Conservation (phyloP, 2,329 filamentous ascomycete genomes). For the Zasmidium cellare region DNA sequence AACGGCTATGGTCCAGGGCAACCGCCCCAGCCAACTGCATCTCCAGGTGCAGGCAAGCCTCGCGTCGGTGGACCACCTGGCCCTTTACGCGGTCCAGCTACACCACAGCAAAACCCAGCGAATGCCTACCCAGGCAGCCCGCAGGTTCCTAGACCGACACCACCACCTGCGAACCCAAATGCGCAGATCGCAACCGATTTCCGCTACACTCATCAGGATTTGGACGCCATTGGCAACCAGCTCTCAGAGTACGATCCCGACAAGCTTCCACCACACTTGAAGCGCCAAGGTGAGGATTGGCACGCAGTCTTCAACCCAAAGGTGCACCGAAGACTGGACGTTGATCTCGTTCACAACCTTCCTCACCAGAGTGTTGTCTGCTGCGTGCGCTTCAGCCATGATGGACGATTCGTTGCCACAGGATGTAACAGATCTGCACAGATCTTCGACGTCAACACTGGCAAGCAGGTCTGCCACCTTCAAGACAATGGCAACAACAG, state of each 20-base stretch:
- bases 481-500: conserved; percentile 87
- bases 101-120: conserved; percentile 86
- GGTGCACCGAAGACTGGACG: conserved; percentile 84
- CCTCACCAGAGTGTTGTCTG: conserved; percentile 95
- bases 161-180: conserved; percentile 50
- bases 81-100: conserved; percentile 64
- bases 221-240: conserved; percentile 61
- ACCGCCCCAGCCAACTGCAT: conserved; percentile 79
- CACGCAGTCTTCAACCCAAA: conserved; percentile 91
- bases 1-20: conserved; percentile 81
- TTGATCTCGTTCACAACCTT: conserved; percentile 90
- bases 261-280: conserved; percentile 78
- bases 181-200: conserved; percentile 31
- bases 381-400: conserved; percentile 94
- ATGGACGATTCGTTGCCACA: conserved; percentile 93
- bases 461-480: conserved; percentile 83
- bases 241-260: conserved; percentile 87
- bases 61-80: conserved; percentile 26
- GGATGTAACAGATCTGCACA: conserved; percentile 99
- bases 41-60: conserved; percentile 78
- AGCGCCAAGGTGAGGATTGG: conserved; percentile 90
- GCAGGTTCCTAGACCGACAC: conserved; percentile 80
- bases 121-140: conserved; percentile 88
- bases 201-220: conserved; percentile 34
- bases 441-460: conserved; percentile 90